Conservation (phyloP, 805 yeast species). For the Candida xiaguanensis region DNA sequence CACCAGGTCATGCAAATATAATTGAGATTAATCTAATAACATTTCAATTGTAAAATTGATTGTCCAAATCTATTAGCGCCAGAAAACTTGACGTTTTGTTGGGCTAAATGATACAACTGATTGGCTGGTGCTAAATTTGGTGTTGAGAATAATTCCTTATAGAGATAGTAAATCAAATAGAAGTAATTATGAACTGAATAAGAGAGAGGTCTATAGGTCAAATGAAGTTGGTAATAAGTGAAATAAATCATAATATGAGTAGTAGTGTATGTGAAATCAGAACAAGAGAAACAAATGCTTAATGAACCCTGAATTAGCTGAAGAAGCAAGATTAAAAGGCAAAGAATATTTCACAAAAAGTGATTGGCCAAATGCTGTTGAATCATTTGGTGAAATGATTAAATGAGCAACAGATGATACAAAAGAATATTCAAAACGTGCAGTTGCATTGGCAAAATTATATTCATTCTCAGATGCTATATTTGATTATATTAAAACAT, state of each 20-base stretch:
- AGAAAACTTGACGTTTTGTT: too few species aligned
- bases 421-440: constrained; percentile 96
- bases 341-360: constrained; percentile 83
- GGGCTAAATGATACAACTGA: constrained; percentile 96
- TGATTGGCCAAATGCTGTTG: constrained; percentile 96
- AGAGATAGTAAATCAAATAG: too few species aligned
- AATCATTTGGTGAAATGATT: constrained; percentile 91
- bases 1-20: too few species aligned
- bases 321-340: constrained; percentile 91
- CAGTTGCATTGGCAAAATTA: constrained; percentile 91
- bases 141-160: constrained; percentile 73
- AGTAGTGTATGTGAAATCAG: constrained; percentile 82
- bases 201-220: too few species aligned
- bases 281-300: constrained; percentile 69
- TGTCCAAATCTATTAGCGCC: too few species aligned
- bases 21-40: too few species aligned
- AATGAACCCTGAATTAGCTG: constrained; percentile 91
- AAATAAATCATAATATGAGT: constrained; percentile 84
- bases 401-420: constrained; percentile 97
- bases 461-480: constrained; percentile 98
- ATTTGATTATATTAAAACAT: constrained; percentile 85
- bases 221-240: too few species aligned
- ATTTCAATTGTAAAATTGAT: too few species aligned
- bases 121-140: constrained; percentile 92
- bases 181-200: too few species aligned